Percentiles rank a stretch among this genome's conserved stretches.
phyloP scores from a whole-genome alignment of 768 basidiomycete genomes.

The Suillus tomentosus region DNA sequence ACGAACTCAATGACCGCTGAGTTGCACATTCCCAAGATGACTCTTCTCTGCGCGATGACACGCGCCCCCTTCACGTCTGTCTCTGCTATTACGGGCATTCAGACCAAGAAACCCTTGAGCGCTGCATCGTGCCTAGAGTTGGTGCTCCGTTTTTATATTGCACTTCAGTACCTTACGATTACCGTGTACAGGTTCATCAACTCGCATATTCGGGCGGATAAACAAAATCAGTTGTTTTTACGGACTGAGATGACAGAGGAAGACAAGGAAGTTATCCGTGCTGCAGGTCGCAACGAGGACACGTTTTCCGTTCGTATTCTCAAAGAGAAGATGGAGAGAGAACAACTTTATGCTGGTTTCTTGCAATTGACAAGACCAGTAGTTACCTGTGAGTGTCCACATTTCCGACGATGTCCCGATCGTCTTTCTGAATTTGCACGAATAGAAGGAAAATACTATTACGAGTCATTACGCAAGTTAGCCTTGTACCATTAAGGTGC shows the following conservation, averaged over 20 bases:
- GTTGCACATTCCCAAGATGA: slow-evolving; percentile 4
- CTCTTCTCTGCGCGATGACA: slow-evolving; percentile 8
- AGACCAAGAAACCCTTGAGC: slow-evolving; percentile 14
- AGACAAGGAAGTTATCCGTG: slow-evolving; percentile 17
- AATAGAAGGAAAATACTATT: neutral
- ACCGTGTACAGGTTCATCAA: slow-evolving; percentile 15
- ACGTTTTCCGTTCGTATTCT: neutral
- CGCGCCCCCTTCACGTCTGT: slow-evolving; percentile 14
- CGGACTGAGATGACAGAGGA: slow-evolving; percentile 21
- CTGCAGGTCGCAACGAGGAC: neutral
- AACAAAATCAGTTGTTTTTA: slow-evolving; percentile 17
- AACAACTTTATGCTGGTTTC: neutral
- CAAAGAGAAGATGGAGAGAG: neutral
- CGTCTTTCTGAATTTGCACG: neutral
- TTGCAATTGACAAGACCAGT: neutral
- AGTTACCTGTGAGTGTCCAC: neutral
- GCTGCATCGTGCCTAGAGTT: slow-evolving; percentile 15
- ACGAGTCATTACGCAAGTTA: neutral
- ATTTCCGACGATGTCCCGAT: neutral
- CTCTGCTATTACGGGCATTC: slow-evolving; percentile 11
- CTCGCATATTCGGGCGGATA: slow-evolving; percentile 20
- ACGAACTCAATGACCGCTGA: slow-evolving; percentile 9
- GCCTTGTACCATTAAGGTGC: neutral
- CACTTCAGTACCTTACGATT: neutral
- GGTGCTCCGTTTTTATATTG: neutral